These are phyloP conservation scores for Leptosphaerulina australis DNA, from an alignment of 2,329 filamentous ascomycete genomes.

Conservation along the genomic window DNA sequence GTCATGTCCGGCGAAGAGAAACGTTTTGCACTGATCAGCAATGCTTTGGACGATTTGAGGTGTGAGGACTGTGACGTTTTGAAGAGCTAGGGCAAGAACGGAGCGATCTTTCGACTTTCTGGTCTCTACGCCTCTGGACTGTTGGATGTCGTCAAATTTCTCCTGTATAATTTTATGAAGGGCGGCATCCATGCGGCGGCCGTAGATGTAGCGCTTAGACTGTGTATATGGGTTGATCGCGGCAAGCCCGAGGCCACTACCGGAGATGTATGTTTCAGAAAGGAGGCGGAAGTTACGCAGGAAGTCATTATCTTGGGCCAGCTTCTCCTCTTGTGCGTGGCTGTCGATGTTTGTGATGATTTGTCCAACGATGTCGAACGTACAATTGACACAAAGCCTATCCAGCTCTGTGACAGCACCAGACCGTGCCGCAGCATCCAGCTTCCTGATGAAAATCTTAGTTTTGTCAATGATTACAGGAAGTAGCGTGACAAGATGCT, in stretches of 20 bases:
- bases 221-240: conserved; percentile 31
- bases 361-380: conserved; percentile 47
- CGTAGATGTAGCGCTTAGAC: conserved; percentile 29
- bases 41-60: conserved; percentile 45
- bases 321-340: conserved; percentile 33
- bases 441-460: conserved; percentile 39
- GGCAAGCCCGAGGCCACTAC: conserved; percentile 28
- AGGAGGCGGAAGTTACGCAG: conserved; percentile 34
- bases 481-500: conserved; percentile 45
- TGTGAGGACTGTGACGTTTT: conserved; percentile 43
- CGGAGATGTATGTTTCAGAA: conserved; percentile 25
- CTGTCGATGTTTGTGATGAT: conserved; percentile 39
- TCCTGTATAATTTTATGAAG: conserved; percentile 36
- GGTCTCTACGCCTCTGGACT: conserved; percentile 19
- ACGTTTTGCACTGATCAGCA: conserved; percentile 51
- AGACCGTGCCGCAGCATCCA: conserved; percentile 36
- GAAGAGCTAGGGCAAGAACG: conserved; percentile 44
- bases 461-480: conserved; percentile 46
- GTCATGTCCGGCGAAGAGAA: conserved; percentile 57
- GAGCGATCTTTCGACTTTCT: conserved; percentile 36
- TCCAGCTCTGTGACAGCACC: conserved; percentile 39
- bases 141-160: conserved; percentile 35
- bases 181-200: conserved; percentile 31
- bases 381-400: conserved; percentile 38
- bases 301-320: conserved; percentile 29